phyloP scores from a whole-genome alignment of 2,329 filamentous ascomycete genomes.

The Bimuria novae-zelandiae region DNA sequence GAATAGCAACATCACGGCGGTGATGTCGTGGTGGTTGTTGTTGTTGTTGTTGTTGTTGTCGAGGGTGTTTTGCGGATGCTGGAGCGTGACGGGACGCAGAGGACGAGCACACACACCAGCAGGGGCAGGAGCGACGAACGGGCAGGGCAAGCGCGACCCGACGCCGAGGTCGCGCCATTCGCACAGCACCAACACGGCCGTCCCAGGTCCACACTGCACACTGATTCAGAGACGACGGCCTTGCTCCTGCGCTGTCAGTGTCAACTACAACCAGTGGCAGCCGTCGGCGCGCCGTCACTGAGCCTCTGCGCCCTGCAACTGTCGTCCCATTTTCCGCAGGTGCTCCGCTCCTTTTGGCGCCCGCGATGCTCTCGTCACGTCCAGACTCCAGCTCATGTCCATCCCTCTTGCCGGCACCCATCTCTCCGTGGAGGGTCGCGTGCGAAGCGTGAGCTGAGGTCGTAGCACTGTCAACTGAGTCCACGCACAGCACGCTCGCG shows the following conservation, averaged over 20 bases:
- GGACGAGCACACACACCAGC: background rate
- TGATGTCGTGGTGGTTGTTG: background rate
- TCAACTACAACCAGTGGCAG: background rate
- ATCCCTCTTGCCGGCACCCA: too few species aligned
- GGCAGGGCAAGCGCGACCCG: slow-evolving; percentile 3
- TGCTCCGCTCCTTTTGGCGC: too few species aligned
- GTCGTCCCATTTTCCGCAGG: background rate
- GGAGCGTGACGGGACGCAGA: background rate
- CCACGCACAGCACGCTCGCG: background rate
- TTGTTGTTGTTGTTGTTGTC: background rate
- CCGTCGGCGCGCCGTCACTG: background rate
- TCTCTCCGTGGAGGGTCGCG: background rate
- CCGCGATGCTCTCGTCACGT: slow-evolving; percentile 2
- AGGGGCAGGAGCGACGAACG: background rate
- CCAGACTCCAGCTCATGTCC: slow-evolving; percentile 1
- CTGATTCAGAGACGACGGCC: background rate
- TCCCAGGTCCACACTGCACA: background rate
- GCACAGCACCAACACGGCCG: too few species aligned
- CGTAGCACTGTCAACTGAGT: too few species aligned
- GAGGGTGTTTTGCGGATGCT: background rate
- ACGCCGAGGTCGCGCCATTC: slow-evolving; percentile 7
- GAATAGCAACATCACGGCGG: slow-evolving; percentile 23
- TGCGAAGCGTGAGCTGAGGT: slow-evolving; percentile 5
- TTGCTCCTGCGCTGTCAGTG: background rate
- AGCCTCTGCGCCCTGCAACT: background rate